Conservation (phyloP, 106 monocot species). For the Allium cepa region DNA sequence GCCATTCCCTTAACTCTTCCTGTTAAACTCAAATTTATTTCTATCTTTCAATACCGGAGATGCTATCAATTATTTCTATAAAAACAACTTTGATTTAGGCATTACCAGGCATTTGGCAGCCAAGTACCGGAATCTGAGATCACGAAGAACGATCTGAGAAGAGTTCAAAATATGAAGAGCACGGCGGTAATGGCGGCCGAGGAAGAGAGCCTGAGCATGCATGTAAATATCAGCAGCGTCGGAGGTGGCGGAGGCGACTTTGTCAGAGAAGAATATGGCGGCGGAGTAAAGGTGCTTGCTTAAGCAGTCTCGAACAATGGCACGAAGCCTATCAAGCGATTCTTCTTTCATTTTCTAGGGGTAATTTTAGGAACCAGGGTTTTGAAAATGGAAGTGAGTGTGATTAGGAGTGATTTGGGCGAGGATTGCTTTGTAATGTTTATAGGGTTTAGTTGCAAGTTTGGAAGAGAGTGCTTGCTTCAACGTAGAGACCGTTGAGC, state of each 20-base stretch:
- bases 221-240: slow-evolving; percentile 98
- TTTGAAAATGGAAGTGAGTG: not conserved
- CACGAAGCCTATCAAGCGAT: slow-evolving; percentile 71
- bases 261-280: slow-evolving; percentile 95
- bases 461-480: not conserved
- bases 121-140: slow-evolving; percentile 91
- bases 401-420: not conserved
- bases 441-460: not conserved
- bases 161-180: slow-evolving; percentile 87
- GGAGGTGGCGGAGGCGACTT: slow-evolving; percentile 73
- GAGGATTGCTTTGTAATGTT: not conserved
- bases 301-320: slow-evolving; percentile 85
- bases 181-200: slow-evolving; percentile 84
- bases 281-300: slow-evolving; percentile 97
- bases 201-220: slow-evolving; percentile 96
- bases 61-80: too few relatives aligned
- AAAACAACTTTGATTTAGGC: not conserved
- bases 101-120: slow-evolving; percentile 95
- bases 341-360: slow-evolving; percentile 55
- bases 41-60: too few relatives aligned
- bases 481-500: too few relatives aligned
- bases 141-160: slow-evolving; percentile 66
- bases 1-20: slow-evolving; percentile 82
- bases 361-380: not conserved
- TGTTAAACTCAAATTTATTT: slow-evolving; percentile 17